Conservation (phyloP, 2,329 filamentous ascomycete genomes). For the Verruconis gallopava region DNA sequence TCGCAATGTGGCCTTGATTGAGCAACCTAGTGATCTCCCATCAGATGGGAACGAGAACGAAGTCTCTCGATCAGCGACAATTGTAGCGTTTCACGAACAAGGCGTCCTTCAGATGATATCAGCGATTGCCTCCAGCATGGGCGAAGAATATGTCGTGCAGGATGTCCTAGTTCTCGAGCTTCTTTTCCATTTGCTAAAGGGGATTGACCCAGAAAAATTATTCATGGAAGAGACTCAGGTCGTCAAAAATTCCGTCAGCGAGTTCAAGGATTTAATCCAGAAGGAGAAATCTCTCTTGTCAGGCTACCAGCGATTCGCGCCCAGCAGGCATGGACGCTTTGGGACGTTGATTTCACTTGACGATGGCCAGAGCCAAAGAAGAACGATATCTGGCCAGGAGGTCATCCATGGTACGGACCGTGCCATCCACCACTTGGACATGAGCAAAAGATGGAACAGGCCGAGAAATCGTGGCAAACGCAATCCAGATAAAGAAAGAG, state of each 20-base stretch:
- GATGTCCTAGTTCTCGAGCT: constrained; percentile 86
- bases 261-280: constrained; percentile 60
- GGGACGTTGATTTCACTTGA: constrained; percentile 97
- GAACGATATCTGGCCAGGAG: constrained; percentile 79
- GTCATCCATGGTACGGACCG: constrained; percentile 60
- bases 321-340: constrained; percentile 83
- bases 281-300: constrained; percentile 78
- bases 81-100: constrained; percentile 80
- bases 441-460: constrained; percentile 78
- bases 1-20: constrained; percentile 77
- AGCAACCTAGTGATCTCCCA: constrained; percentile 56
- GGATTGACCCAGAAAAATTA: constrained; percentile 68
- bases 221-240: constrained; percentile 72
- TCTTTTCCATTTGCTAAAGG: constrained; percentile 84
- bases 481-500: constrained; percentile 24
- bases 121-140: constrained; percentile 82
- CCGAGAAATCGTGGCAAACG: constrained; percentile 42
- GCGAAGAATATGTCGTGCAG: constrained; percentile 81
- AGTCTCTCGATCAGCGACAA: constrained; percentile 73
- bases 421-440: constrained; percentile 79
- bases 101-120: constrained; percentile 78
- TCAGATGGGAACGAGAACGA: constrained; percentile 83
- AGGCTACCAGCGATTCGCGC: constrained; percentile 62
- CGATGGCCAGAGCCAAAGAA: constrained; percentile 69
- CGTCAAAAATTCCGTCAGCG: constrained; percentile 53